Evolutionary conservation across 2,329 filamentous ascomycete genomes (phyloP).

Genomic region (Fusarium staphyleae): DNA sequence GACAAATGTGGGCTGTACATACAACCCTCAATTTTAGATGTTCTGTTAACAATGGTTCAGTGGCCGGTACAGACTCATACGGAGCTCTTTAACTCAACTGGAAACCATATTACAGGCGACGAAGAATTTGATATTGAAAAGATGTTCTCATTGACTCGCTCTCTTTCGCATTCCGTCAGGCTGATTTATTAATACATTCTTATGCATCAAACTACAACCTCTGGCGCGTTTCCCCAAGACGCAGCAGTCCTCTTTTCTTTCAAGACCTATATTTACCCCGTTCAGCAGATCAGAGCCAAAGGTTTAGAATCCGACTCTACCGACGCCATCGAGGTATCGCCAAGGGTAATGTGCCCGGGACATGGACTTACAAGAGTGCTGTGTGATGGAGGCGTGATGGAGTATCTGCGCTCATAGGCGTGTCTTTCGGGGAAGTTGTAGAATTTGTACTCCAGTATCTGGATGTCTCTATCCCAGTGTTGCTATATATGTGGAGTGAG

Average conservation of each 20-base stretch:
- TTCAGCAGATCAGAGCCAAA: constrained; percentile 57
- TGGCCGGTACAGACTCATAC: constrained; percentile 14
- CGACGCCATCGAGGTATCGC: constrained; percentile 61
- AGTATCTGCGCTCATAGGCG: constrained; percentile 51
- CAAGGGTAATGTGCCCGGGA: constrained; percentile 59
- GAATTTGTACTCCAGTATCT: too few relatives aligned
- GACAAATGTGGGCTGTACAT: constrained; percentile 50
- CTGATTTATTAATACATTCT: constrained; percentile 40
- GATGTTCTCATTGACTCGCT: neutral
- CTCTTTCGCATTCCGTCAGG: neutral
- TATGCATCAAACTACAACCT: constrained; percentile 61
- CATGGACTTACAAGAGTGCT: constrained; percentile 61
- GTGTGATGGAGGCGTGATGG: constrained; percentile 57
- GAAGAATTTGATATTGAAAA: constrained; percentile 19
- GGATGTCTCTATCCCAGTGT: too few relatives aligned
- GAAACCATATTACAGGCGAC: constrained; percentile 27
- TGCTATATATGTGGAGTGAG: too few relatives aligned
- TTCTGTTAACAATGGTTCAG: neutral
- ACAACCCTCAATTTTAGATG: neutral
- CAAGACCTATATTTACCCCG: constrained; percentile 61
- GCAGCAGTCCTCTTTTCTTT: constrained; percentile 60
- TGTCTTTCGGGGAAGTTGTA: too few relatives aligned
- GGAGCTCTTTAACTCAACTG: constrained; percentile 15
- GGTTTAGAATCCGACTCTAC: constrained; percentile 56
- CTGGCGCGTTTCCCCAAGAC: constrained; percentile 57